A percentile compares a stretch with the other conserved stretches of the same genome.
phyloP scores from a whole-genome alignment of 202 grass and related monocot genomes.

The Panicum hallii region DNA sequence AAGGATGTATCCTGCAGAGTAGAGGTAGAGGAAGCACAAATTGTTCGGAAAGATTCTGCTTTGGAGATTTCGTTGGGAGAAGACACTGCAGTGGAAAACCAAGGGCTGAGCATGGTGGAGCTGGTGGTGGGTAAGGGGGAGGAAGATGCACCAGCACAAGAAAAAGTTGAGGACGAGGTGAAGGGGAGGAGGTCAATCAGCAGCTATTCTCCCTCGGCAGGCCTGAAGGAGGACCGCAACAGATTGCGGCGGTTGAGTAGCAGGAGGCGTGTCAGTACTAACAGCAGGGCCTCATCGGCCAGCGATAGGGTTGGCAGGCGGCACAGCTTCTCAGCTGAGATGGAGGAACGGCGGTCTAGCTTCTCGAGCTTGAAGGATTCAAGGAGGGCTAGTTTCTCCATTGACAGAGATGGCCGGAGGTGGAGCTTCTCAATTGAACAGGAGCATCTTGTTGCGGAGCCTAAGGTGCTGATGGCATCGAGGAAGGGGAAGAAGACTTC shows the following conservation, averaged over 20 bases:
- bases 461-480: conserved; percentile 59
- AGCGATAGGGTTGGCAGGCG: conserved; percentile 63
- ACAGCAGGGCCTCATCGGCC: conserved; percentile 51
- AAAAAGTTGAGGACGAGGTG: conserved; percentile 54
- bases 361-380: conserved; percentile 74
- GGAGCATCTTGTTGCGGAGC: conserved; percentile 69
- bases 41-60: conserved; percentile 30
- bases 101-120: conserved; percentile 24
- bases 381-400: conserved; percentile 87
- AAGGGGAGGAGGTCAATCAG: conserved; percentile 54
- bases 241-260: conserved; percentile 57
- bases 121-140: background rate
- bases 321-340: conserved; percentile 86
- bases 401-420: conserved; percentile 65
- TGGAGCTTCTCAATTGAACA: conserved; percentile 96
- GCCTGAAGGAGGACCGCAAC: conserved; percentile 55
- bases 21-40: conserved; percentile 27
- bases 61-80: conserved; percentile 43
- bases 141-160: conserved; percentile 23
- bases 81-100: conserved; percentile 21
- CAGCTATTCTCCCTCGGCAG: conserved; percentile 44
- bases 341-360: conserved; percentile 61
- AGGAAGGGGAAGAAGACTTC: conserved; percentile 62
- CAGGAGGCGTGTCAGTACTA: conserved; percentile 51
- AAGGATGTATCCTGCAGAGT: background rate